These are phyloP conservation scores for Xylariaceae sp. DNA, from an alignment of 2,329 filamentous ascomycete species.

Conservation along the genomic window DNA sequence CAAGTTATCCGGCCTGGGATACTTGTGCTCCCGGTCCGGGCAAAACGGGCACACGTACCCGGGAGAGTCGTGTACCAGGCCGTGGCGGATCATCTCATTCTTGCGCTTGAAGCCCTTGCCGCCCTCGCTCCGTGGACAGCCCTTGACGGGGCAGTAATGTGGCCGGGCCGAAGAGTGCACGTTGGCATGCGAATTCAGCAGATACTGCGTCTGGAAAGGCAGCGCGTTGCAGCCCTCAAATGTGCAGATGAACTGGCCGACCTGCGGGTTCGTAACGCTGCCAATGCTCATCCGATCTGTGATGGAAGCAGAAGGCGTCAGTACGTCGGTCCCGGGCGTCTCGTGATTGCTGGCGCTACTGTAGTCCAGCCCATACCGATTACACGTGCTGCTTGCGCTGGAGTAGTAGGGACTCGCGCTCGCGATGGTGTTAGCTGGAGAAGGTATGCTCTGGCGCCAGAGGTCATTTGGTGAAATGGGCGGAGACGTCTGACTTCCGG, in stretches of 20 bases:
- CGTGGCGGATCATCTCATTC: constrained; percentile 68
- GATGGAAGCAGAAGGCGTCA: constrained; percentile 32
- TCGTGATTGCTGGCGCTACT: constrained; percentile 35
- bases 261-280: constrained; percentile 43
- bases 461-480: constrained; percentile 43
- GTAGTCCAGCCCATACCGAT: constrained; percentile 34
- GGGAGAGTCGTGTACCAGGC: constrained; percentile 86
- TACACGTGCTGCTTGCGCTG: constrained; percentile 17
- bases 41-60: constrained; percentile 97
- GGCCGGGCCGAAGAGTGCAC: constrained; percentile 59
- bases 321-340: constrained; percentile 37
- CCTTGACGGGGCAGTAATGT: constrained; percentile 57
- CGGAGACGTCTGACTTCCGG: constrained; percentile 34
- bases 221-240: constrained; percentile 57
- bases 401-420: constrained; percentile 32
- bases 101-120: constrained; percentile 66
- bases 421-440: constrained; percentile 36
- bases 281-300: constrained; percentile 45
- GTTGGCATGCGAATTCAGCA: constrained; percentile 73
- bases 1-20: constrained; percentile 90
- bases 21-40: constrained; percentile 85
- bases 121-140: constrained; percentile 54
- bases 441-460: constrained; percentile 38
- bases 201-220: constrained; percentile 69
- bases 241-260: constrained; percentile 51